Conservation (phyloP, 2,329 filamentous ascomycete species). For the Camillea tinctor region DNA sequence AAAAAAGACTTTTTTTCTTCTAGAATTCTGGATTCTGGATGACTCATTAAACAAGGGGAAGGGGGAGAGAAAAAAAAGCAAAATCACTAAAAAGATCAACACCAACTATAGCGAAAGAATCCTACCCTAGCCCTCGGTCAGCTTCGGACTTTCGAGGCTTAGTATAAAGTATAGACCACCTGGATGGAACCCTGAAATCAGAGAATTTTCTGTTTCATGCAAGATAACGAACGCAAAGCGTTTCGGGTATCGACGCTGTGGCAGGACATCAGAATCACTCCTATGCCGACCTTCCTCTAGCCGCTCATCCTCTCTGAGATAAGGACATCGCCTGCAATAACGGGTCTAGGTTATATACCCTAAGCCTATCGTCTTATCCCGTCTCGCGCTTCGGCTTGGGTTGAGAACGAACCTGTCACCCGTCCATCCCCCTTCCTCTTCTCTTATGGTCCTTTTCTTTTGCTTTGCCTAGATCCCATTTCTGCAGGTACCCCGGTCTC, state of each 20-base stretch:
- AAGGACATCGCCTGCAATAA: conserved; percentile 18
- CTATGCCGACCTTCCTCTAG: conserved; percentile 1
- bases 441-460: conserved; percentile 6
- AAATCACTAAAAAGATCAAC: too few relatives aligned
- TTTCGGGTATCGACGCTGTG: conserved; percentile 12
- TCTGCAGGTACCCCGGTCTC: conserved; percentile 24
- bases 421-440: conserved; percentile 5
- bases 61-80: too few relatives aligned
- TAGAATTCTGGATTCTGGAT: neutral
- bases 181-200: conserved; percentile 10
- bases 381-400: conserved; percentile 3
- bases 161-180: conserved; percentile 7
- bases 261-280: conserved; percentile 8
- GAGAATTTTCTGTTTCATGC: conserved; percentile 19
- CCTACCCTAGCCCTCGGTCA: conserved; percentile 12
- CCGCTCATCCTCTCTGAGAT: conserved; percentile 3
- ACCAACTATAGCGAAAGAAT: too few relatives aligned
- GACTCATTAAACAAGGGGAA: neutral
- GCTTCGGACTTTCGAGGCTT: conserved; percentile 22
- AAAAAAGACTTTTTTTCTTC: neutral
- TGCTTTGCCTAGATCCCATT: conserved; percentile 17
- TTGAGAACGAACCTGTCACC: neutral
- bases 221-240: conserved; percentile 6
- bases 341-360: neutral
- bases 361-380: conserved; percentile 4